Conservation (phyloP, 352 stramenopile genomes). For the Globisporangium irregulare region DNA sequence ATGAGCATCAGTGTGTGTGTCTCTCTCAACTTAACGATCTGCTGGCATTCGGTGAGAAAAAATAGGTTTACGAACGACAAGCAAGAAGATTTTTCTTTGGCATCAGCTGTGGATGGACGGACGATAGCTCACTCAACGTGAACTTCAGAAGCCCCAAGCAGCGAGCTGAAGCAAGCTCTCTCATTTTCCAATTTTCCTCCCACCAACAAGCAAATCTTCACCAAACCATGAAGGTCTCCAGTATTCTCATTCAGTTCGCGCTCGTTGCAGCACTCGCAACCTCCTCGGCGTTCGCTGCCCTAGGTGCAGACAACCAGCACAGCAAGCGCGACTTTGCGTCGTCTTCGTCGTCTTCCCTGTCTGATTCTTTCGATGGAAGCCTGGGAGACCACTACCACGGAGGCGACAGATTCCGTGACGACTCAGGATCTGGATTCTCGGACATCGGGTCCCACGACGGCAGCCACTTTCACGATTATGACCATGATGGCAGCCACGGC, state of each 20-base stretch:
- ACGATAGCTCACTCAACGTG: too few relatives aligned
- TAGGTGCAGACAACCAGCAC: neutral
- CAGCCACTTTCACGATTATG: neutral
- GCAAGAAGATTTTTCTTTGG: too few relatives aligned
- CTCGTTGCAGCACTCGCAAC: neutral
- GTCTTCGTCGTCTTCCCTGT: neutral
- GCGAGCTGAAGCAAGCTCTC: neutral
- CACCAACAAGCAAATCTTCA: neutral
- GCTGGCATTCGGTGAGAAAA: too few relatives aligned
- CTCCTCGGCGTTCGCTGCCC: neutral
- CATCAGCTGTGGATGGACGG: too few relatives aligned
- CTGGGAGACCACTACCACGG: neutral
- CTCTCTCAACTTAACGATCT: too few relatives aligned
- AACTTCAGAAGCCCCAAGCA: too few relatives aligned
- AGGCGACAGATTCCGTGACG: neutral
- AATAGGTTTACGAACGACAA: too few relatives aligned
- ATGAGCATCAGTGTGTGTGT: too few relatives aligned
- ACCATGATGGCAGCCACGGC: neutral
- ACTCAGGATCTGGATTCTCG: neutral
- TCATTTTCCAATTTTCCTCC: constrained; percentile 9
- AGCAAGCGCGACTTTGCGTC: neutral
- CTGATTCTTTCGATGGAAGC: neutral
- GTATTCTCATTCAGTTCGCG: neutral
- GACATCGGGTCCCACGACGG: neutral
- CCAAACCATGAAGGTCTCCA: constrained; percentile 4